Conservation (phyloP, 208 protist genomes). For the Crithidia sp. region DNA sequence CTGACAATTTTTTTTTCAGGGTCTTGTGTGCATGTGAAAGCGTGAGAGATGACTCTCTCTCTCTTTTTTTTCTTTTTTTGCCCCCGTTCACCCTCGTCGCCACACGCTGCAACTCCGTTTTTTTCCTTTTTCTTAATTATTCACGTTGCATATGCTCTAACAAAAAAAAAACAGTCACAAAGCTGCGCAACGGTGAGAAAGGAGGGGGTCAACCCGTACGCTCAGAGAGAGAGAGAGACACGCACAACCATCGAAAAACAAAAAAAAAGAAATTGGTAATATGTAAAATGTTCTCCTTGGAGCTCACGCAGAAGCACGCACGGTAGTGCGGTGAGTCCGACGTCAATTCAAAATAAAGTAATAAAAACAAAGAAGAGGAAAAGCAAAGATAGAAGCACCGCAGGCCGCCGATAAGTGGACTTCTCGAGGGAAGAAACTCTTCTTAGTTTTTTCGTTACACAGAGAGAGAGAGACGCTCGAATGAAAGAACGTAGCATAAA, state of each 20-base stretch:
- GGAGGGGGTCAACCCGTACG: no score
- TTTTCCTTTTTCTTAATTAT: no score
- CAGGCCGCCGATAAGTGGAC: not conserved
- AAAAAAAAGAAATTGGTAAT: slow-evolving; percentile 14
- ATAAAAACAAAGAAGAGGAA: not conserved
- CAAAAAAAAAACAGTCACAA: not conserved
- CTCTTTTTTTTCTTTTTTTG: slow-evolving; percentile 17
- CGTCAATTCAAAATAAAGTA: not conserved
- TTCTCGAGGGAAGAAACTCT: no score
- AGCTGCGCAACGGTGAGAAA: no score
- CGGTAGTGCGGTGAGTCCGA: not conserved
- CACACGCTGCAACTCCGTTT: not conserved
- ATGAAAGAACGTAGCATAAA: slow-evolving; percentile 21
- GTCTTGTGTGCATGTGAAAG: no score
- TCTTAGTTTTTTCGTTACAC: no score
- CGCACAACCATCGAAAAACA: not conserved
- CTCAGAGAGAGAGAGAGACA: no score
- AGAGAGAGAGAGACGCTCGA: slow-evolving; percentile 14
- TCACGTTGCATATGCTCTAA: not conserved
- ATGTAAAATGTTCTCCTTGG: not conserved
- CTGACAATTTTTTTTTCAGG: not conserved
- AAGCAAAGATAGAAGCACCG: not conserved
- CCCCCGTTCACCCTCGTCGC: no score
- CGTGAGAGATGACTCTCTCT: no score
- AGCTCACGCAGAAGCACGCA: slow-evolving; percentile 3